Percentiles rank a stretch among this genome's conserved stretches.
Evolutionary conservation across 2,329 filamentous ascomycete species (phyloP).

Genomic region (Neopestalotiopsis sp.): DNA sequence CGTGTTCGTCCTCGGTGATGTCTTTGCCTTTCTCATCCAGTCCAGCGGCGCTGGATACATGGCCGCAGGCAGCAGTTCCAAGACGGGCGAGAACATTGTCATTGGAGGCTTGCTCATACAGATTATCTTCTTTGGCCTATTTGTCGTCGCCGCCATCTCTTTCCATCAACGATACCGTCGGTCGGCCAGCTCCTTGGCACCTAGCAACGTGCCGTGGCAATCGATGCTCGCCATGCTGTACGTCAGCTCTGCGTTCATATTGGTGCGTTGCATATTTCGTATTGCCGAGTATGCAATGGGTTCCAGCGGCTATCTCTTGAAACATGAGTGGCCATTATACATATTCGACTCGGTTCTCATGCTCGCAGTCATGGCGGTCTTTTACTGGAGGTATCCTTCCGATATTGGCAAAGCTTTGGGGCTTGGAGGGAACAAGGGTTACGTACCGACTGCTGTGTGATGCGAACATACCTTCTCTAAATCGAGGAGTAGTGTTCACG

Average conservation of each 20-base stretch:
- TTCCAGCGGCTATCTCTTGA: slow-evolving; percentile 44
- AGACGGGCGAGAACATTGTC: slow-evolving; percentile 57
- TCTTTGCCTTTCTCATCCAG: slow-evolving; percentile 59
- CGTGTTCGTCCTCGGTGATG: slow-evolving; percentile 60
- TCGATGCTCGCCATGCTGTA: slow-evolving; percentile 47
- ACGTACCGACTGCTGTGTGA: too few relatives aligned
- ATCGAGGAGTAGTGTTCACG: too few relatives aligned
- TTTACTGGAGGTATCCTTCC: slow-evolving; percentile 11
- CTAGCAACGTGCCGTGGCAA: not conserved
- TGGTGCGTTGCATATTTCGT: slow-evolving; percentile 49
- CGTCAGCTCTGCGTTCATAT: slow-evolving; percentile 44
- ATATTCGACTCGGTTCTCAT: slow-evolving; percentile 49
- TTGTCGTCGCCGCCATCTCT: slow-evolving; percentile 51
- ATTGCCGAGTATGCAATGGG: slow-evolving; percentile 50
- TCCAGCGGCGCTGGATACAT: slow-evolving; percentile 47
- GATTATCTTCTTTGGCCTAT: slow-evolving; percentile 62
- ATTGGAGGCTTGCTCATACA: slow-evolving; percentile 62
- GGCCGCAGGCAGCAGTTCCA: slow-evolving; percentile 26
- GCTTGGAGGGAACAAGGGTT: too few relatives aligned
- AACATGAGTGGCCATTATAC: slow-evolving; percentile 47
- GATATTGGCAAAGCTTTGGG: too few relatives aligned
- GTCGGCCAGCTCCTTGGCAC: not conserved
- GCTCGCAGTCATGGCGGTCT: slow-evolving; percentile 40
- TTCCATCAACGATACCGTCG: slow-evolving; percentile 48
- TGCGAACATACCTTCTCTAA: too few relatives aligned